Evolutionary conservation across 1,284 basidiomycete species (phyloP).

Genomic region (Phylloboletellus chloephorus): DNA sequence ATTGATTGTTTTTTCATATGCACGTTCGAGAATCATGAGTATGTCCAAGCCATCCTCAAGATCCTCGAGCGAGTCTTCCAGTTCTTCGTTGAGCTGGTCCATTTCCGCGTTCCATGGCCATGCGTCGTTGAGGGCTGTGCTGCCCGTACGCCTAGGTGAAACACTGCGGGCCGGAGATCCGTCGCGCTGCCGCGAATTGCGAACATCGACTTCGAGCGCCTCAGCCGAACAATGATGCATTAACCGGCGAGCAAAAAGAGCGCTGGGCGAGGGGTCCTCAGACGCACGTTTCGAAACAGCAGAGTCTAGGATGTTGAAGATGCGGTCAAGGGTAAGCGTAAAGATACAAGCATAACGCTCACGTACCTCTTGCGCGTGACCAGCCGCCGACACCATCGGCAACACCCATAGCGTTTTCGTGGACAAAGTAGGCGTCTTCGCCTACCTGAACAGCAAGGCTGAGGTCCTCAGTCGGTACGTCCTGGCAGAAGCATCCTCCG

Average conservation of each 20-base stretch:
- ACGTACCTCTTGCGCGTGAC: conserved; percentile 43
- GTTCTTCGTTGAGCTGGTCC: conserved; percentile 38
- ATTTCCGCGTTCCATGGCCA: conserved; percentile 37
- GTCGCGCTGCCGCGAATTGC: conserved; percentile 15
- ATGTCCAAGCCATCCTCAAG: conserved; percentile 64
- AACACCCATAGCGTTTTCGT: conserved; percentile 79
- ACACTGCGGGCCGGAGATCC: conserved; percentile 27
- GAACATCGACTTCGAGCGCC: conserved; percentile 37
- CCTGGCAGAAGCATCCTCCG: conserved; percentile 21
- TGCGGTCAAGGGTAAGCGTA: conserved; percentile 12
- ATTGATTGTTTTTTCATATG: conserved; percentile 58
- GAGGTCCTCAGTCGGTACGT: conserved; percentile 30
- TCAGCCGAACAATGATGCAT: conserved; percentile 75
- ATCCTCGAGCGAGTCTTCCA: conserved; percentile 53
- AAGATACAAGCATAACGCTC: conserved; percentile 3
- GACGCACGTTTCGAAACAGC: conserved; percentile 18
- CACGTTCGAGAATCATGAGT: conserved; percentile 58
- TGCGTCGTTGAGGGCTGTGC: conserved; percentile 22
- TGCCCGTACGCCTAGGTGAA: conserved; percentile 24
- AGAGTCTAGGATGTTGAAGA: conserved; percentile 15
- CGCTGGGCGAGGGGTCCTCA: conserved; percentile 53
- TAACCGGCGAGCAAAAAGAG: conserved; percentile 76
- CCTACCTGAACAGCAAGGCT: conserved; percentile 68
- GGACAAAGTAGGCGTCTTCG: conserved; percentile 83
- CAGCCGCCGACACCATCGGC: conserved; percentile 90